Evolutionary conservation across 2,329 filamentous ascomycete genomes (phyloP).

Genomic region (Escovopsis sp.): DNA sequence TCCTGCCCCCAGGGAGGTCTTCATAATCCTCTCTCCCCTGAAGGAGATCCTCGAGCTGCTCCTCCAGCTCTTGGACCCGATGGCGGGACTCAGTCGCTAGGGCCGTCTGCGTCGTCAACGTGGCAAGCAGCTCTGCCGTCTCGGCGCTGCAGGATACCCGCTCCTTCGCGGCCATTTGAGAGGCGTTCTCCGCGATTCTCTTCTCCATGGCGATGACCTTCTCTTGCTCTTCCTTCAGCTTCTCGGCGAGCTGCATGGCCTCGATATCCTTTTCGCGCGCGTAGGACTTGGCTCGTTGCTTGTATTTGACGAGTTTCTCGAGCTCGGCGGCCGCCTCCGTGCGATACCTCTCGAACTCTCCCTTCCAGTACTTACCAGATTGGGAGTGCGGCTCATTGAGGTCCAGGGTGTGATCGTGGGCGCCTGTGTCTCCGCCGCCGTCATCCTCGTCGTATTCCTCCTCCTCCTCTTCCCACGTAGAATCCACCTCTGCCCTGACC

Average conservation of each 20-base stretch:
- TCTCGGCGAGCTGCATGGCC: constrained; percentile 47
- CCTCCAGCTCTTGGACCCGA: constrained; percentile 43
- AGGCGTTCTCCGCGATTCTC: constrained; percentile 43
- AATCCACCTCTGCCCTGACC: constrained; percentile 18
- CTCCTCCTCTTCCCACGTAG: constrained; percentile 41
- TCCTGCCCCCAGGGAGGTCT: constrained; percentile 1
- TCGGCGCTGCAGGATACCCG: constrained; percentile 23
- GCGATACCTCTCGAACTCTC: constrained; percentile 59
- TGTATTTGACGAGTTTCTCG: constrained; percentile 64
- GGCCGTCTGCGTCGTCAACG: constrained; percentile 41
- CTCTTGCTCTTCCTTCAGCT: constrained; percentile 52
- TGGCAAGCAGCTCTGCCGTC: constrained; percentile 32
- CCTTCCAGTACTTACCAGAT: constrained; percentile 69
- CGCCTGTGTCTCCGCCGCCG: not conserved
- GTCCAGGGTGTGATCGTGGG: constrained; percentile 52
- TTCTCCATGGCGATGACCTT: constrained; percentile 50
- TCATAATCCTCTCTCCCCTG: constrained; percentile 20
- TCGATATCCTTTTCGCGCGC: constrained; percentile 64
- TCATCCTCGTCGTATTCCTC: constrained; percentile 28
- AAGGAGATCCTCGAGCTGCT: constrained; percentile 27
- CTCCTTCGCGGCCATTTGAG: constrained; percentile 30
- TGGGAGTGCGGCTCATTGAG: constrained; percentile 59
- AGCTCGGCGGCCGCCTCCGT: constrained; percentile 57
- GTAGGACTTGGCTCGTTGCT: constrained; percentile 63
- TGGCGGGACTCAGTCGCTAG: constrained; percentile 41